Conservation (phyloP, 2,329 filamentous ascomycete genomes). For the Stachybotrys chlorohalonatus region DNA sequence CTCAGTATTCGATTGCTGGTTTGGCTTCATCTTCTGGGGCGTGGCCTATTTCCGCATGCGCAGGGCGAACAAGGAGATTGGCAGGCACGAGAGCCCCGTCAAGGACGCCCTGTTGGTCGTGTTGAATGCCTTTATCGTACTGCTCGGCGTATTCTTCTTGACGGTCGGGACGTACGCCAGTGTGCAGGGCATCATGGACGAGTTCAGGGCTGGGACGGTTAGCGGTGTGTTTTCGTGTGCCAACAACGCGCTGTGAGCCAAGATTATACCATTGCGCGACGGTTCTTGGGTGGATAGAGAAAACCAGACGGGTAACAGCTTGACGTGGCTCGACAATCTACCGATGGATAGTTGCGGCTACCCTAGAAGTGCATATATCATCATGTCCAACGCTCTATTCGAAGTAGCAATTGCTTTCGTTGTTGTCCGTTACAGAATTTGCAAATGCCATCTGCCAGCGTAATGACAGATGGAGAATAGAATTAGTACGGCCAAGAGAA, state of each 20-base stretch:
- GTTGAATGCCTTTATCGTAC: constrained; percentile 65
- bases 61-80: constrained; percentile 46
- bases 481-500: too few relatives aligned
- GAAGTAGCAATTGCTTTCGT: too few relatives aligned
- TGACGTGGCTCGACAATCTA: too few relatives aligned
- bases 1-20: constrained; percentile 88
- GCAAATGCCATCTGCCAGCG: too few relatives aligned
- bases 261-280: too few relatives aligned
- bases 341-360: too few relatives aligned
- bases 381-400: too few relatives aligned
- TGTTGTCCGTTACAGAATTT: too few relatives aligned
- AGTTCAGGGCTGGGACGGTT: constrained; percentile 56
- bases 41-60: constrained; percentile 74
- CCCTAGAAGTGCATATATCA: too few relatives aligned
- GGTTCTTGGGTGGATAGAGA: too few relatives aligned
- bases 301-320: too few relatives aligned
- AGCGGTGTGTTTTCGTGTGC: constrained; percentile 67
- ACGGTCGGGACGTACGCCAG: constrained; percentile 73
- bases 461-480: too few relatives aligned
- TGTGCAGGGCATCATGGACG: constrained; percentile 65
- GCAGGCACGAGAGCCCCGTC: constrained; percentile 39
- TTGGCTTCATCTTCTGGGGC: constrained; percentile 94
- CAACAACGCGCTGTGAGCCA: constrained; percentile 50
- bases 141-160: constrained; percentile 72
- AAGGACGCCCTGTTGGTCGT: constrained; percentile 44